Percentiles rank a stretch among this genome's conserved stretches.
phyloP scores from a whole-genome alignment of 768 basidiomycete genomes.

The Kwoniella dejecticola region DNA sequence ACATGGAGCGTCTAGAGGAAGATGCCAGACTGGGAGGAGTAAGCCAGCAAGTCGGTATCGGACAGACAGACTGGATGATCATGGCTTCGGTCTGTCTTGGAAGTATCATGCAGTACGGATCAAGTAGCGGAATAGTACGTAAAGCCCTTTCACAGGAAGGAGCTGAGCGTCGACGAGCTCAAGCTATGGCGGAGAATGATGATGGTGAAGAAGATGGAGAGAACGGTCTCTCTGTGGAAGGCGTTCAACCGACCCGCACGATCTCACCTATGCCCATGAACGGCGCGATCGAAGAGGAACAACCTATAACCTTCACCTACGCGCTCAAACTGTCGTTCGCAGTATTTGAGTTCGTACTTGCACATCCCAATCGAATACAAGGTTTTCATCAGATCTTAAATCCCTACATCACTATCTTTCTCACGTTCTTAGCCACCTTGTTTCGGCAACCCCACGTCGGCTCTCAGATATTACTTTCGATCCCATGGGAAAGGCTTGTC shows the following conservation, averaged over 20 bases:
- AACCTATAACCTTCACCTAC: slow-evolving; percentile 69
- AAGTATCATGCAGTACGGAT: slow-evolving; percentile 84
- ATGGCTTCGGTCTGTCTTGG: slow-evolving; percentile 86
- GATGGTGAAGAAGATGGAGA: slow-evolving; percentile 54
- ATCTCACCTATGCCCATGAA: slow-evolving; percentile 10
- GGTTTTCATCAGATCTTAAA: slow-evolving; percentile 64
- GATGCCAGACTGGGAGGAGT: slow-evolving; percentile 61
- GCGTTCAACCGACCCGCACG: background rate
- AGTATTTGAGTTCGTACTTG: slow-evolving; percentile 72
- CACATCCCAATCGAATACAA: slow-evolving; percentile 59
- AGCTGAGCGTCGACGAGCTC: slow-evolving; percentile 48
- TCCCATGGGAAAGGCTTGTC: slow-evolving; percentile 82
- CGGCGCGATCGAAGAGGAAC: slow-evolving; percentile 19
- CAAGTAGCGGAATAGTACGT: slow-evolving; percentile 68
- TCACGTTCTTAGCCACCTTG: slow-evolving; percentile 85
- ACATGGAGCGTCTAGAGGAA: slow-evolving; percentile 80
- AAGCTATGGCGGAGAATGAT: slow-evolving; percentile 27
- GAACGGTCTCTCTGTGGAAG: background rate
- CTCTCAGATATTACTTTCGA: slow-evolving; percentile 67
- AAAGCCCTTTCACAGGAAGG: slow-evolving; percentile 62
- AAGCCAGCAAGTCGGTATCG: slow-evolving; percentile 23
- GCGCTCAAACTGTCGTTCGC: slow-evolving; percentile 77
- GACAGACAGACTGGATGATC: slow-evolving; percentile 85
- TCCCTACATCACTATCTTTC: slow-evolving; percentile 79
- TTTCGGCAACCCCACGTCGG: slow-evolving; percentile 67